A percentile compares a stretch with the other conserved stretches of the same genome.
phyloP scores from a whole-genome alignment of 805 yeast genomes.

The Candida coquimbonensis region DNA sequence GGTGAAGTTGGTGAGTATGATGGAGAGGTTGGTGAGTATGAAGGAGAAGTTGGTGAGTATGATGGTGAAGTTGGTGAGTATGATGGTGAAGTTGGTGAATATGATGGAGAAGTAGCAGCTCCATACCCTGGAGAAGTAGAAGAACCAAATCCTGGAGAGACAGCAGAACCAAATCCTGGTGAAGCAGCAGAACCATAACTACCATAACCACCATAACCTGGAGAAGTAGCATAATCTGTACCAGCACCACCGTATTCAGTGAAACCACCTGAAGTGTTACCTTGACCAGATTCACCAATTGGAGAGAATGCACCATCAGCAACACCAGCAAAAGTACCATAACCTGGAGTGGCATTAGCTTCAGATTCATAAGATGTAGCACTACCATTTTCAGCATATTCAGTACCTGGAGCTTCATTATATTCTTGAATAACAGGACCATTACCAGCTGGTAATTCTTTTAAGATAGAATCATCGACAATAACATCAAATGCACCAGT shows the following conservation, averaged over 20 bases:
- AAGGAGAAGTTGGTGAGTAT: constrained; percentile 42
- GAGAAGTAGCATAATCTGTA: constrained; percentile 47
- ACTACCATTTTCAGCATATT: constrained; percentile 51
- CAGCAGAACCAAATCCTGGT: constrained; percentile 41
- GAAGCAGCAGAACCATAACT: constrained; percentile 46
- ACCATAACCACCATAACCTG: constrained; percentile 30
- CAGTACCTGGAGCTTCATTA: constrained; percentile 27
- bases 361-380: constrained; percentile 69
- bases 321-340: constrained; percentile 53
- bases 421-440: constrained; percentile 35
- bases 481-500: constrained; percentile 96
- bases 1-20: constrained; percentile 54
- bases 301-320: constrained; percentile 91
- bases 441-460: constrained; percentile 31
- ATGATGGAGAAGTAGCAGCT: constrained; percentile 46
- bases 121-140: constrained; percentile 61
- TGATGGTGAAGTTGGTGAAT: constrained; percentile 58
- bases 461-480: constrained; percentile 84
- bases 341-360: constrained; percentile 80
- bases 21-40: constrained; percentile 62
- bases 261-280: constrained; percentile 73
- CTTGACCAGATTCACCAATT: constrained; percentile 75
- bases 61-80: constrained; percentile 51
- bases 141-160: constrained; percentile 55
- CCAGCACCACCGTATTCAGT: constrained; percentile 55